Conservation (phyloP, 2,329 filamentous ascomycete genomes). For the Cordyceps pruinosa region DNA sequence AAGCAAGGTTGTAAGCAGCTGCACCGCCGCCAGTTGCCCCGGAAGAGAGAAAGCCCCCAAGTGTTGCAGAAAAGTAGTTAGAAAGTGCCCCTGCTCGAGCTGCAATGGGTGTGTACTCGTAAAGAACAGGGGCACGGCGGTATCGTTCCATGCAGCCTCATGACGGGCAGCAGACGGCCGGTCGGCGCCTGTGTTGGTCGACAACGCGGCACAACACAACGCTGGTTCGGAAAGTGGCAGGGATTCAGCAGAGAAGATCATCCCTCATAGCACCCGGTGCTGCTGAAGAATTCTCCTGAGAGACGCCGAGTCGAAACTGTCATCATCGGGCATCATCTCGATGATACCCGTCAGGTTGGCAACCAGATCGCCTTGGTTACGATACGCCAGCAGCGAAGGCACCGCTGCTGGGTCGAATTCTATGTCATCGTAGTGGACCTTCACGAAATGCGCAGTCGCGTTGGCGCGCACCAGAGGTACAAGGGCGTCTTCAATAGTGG, state of each 20-base stretch:
- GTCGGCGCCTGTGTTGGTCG: background rate
- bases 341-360: slow-evolving; percentile 83
- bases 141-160: slow-evolving; percentile 20
- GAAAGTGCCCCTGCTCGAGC: background rate
- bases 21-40: background rate
- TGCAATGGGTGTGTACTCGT: background rate
- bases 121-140: slow-evolving; percentile 14
- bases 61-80: background rate
- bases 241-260: background rate
- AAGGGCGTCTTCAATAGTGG: slow-evolving; percentile 72
- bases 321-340: slow-evolving; percentile 71
- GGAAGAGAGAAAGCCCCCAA: background rate
- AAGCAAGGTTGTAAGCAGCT: background rate
- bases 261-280: slow-evolving; percentile 42
- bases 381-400: slow-evolving; percentile 83
- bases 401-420: slow-evolving; percentile 88
- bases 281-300: slow-evolving; percentile 47
- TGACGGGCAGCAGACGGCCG: background rate
- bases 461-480: slow-evolving; percentile 65
- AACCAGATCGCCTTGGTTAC: slow-evolving; percentile 79
- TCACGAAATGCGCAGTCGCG: slow-evolving; percentile 74
- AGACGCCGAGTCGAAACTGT: slow-evolving; percentile 48
- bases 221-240: background rate
- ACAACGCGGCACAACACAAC: background rate
- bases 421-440: slow-evolving; percentile 83